phyloP scores from a whole-genome alignment of 169 alveolate species.

The Fabrea salina region DNA sequence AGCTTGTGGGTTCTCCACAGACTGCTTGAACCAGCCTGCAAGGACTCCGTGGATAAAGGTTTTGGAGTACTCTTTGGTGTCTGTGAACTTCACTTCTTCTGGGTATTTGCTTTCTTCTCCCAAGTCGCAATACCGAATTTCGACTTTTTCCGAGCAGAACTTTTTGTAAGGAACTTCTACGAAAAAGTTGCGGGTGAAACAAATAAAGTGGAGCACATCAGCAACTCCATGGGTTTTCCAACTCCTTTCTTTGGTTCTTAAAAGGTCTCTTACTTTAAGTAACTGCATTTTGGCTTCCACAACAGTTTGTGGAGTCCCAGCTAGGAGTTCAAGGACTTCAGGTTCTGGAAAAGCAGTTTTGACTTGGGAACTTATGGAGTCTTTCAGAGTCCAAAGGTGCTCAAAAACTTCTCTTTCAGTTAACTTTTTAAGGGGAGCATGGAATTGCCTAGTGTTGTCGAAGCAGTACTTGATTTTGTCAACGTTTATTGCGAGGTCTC shows the following conservation, averaged over 20 bases:
- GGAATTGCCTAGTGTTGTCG: conserved; percentile 34
- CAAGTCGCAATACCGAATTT: background rate
- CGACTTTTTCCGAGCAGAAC: background rate
- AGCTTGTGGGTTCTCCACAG: conserved; percentile 8
- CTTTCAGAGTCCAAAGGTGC: background rate
- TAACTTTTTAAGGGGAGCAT: background rate
- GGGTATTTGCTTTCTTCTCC: background rate
- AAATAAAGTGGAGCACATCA: background rate
- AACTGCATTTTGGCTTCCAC: background rate
- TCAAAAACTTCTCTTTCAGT: background rate
- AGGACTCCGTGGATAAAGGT: background rate
- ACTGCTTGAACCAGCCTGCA: conserved; percentile 10
- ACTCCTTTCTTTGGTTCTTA: background rate
- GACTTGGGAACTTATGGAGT: background rate
- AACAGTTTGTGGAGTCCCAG: background rate
- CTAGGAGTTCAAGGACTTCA: background rate
- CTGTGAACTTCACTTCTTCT: background rate
- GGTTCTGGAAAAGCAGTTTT: background rate
- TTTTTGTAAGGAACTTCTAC: background rate
- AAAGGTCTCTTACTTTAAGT: background rate
- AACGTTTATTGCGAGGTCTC: conserved; percentile 79
- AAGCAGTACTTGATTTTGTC: conserved; percentile 80
- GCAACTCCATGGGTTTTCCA: background rate
- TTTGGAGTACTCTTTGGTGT: background rate
- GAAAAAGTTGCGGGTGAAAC: background rate